Percentiles rank a stretch among this genome's conserved stretches.
phyloP scores from a whole-genome alignment of 768 basidiomycete genomes.

The Tylopilus vinaceipallidus region DNA sequence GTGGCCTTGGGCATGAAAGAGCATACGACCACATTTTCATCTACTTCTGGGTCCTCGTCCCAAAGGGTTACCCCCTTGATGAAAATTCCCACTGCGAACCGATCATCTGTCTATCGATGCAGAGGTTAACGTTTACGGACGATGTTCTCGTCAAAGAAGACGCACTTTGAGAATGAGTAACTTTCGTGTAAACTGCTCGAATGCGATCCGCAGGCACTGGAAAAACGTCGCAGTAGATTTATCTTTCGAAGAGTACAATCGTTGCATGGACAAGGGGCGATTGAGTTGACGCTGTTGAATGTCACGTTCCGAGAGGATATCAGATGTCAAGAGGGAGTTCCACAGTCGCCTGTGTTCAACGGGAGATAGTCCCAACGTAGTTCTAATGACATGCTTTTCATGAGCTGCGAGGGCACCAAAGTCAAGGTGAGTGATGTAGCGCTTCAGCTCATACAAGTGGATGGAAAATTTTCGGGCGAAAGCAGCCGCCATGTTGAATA shows the following conservation, averaged over 20 bases:
- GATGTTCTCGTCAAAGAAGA: background rate
- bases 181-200: slow-evolving; percentile 57
- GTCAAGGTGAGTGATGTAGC: slow-evolving; percentile 51
- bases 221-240: slow-evolving; percentile 59
- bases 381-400: slow-evolving; percentile 53
- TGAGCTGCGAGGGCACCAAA: slow-evolving; percentile 51
- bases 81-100: slow-evolving; percentile 63
- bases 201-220: slow-evolving; percentile 54
- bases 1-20: slow-evolving; percentile 58
- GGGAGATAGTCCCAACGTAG: slow-evolving; percentile 38
- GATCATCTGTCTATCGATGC: slow-evolving; percentile 49
- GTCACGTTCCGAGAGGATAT: slow-evolving; percentile 51
- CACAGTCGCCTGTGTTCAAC: slow-evolving; percentile 51
- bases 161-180: slow-evolving; percentile 56
- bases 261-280: slow-evolving; percentile 55
- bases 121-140: background rate
- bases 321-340: slow-evolving; percentile 63
- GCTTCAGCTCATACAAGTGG: slow-evolving; percentile 37
- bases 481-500: slow-evolving; percentile 49
- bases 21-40: slow-evolving; percentile 58
- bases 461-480: slow-evolving; percentile 43
- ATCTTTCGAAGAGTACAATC: slow-evolving; percentile 54
- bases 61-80: slow-evolving; percentile 57
- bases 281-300: slow-evolving; percentile 50
- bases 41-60: slow-evolving; percentile 57